These are phyloP conservation scores for Zarea fungicola DNA, from an alignment of 2,329 filamentous ascomycete genomes.

Conservation along the genomic window DNA sequence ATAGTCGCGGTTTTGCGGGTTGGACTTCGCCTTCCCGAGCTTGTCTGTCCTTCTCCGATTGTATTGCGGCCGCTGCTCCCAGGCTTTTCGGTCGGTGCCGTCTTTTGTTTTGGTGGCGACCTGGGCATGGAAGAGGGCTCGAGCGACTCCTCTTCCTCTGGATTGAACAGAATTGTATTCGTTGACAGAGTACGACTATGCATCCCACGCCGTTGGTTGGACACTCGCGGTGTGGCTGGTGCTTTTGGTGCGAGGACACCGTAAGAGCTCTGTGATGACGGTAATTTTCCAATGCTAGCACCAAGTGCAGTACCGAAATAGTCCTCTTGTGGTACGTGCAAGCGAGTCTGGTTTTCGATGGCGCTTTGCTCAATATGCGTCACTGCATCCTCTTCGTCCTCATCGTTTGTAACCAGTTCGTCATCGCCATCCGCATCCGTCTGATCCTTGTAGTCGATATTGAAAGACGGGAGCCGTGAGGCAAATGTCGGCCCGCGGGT, in stretches of 20 bases:
- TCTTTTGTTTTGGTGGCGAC: constrained; percentile 36
- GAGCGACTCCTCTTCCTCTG: constrained; percentile 37
- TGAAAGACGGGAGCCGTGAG: constrained; percentile 30
- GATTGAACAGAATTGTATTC: constrained; percentile 81
- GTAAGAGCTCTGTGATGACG: constrained; percentile 30
- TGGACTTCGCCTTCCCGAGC: constrained; percentile 32
- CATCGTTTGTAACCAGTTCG: constrained; percentile 77
- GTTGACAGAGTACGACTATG: constrained; percentile 74
- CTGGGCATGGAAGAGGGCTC: constrained; percentile 36
- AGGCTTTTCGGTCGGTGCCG: constrained; percentile 27
- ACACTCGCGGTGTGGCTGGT: constrained; percentile 28
- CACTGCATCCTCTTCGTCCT: constrained; percentile 55
- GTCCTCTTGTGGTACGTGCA: constrained; percentile 25
- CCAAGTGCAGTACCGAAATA: constrained; percentile 9
- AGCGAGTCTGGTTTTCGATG: constrained; percentile 21
- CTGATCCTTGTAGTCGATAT: constrained; percentile 49
- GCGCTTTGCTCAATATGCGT: constrained; percentile 35
- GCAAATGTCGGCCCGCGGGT: constrained; percentile 28
- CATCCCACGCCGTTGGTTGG: constrained; percentile 33
- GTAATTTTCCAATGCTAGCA: constrained; percentile 25
- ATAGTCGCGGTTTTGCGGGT: constrained; percentile 41
- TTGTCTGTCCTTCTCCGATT: constrained; percentile 15
- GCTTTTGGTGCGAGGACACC: constrained; percentile 17
- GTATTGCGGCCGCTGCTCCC: constrained; percentile 31
- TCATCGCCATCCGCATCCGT: constrained; percentile 87